Evolutionary conservation across 2,329 filamentous ascomycete species (phyloP), one percentile per base, ranked within the genome.

Genomic region (Verticillium longisporum): DNA sequence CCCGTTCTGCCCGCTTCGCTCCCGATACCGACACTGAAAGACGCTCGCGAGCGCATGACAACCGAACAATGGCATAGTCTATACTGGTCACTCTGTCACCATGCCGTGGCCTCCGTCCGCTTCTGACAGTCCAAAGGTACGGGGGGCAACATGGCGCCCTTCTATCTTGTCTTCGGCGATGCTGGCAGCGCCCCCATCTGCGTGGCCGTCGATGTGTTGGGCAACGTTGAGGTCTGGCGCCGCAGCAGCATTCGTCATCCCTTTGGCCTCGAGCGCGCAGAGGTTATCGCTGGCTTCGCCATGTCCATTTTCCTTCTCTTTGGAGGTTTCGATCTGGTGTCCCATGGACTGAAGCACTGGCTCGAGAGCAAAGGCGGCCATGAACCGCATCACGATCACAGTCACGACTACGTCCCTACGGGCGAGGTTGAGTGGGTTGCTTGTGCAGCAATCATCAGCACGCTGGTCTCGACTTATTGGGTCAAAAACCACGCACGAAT

Each of bases 191-290:
- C 95, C 4, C 88, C 93, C 56, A 85, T 98, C 5, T 98, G 94
- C 73, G 92, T 97, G 3, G 88, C 86, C 13, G 94, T 98, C 56
- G 95, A 99, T 71, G 91, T 98, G 1, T 85, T 97, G 56, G 88
- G 91, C 58, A 99, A 99, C 73, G 99, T 99, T 69, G 95, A 99
- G 72, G 93, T 98, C 50, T 99, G 95, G 95, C 91, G 92, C 66
- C 86, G 94, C 56, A 94, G 91, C 67, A 96, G 89, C 66, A 90
- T 99, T 68, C 88, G 93, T 31, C 92, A 99, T 75, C 95, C 95
- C 0, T 99, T 99, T 71, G 93, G 89, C 3, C 84, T 99, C 31
- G 92, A 97, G 76, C 86, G 95, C 60, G 90, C 91, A 62, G 95
- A 99, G 74, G 94, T 99, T 5, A 84, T 99, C 15, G 92, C 93